Evolutionary conservation across 2,329 filamentous ascomycete genomes (phyloP).

Genomic region (Dactylellina drechsleri): DNA sequence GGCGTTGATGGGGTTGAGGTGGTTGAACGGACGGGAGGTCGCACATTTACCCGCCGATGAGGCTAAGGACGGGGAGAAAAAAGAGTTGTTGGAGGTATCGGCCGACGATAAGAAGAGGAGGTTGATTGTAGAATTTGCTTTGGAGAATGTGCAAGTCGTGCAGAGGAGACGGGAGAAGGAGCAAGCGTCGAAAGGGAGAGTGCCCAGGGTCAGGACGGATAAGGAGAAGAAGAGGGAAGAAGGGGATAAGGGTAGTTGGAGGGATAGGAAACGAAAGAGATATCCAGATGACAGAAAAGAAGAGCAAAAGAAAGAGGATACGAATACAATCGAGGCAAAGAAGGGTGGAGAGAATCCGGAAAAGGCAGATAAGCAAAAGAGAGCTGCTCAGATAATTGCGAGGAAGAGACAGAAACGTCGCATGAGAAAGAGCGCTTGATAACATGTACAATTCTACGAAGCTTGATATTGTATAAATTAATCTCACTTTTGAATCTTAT

Average conservation of each 20-base stretch:
- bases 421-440: conserved; percentile 19
- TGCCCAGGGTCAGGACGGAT: conserved; percentile 50
- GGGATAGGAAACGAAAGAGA: conserved; percentile 55
- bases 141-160: conserved; percentile 98
- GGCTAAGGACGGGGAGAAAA: conserved; percentile 63
- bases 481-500: no score
- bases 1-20: conserved; percentile 92
- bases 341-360: conserved; percentile 44
- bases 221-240: conserved; percentile 21
- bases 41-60: conserved; percentile 64
- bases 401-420: conserved; percentile 56
- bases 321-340: conserved; percentile 11
- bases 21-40: conserved; percentile 82
- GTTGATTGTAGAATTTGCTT: conserved; percentile 94
- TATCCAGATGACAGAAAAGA: conserved; percentile 58
- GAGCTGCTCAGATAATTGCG: conserved; percentile 56
- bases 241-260: conserved; percentile 35
- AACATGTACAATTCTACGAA: not conserved
- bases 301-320: conserved; percentile 56
- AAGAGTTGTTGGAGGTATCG: conserved; percentile 55
- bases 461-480: conserved; percentile 1
- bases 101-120: conserved; percentile 82
- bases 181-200: conserved; percentile 63
- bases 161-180: conserved; percentile 76
- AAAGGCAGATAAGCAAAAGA: conserved; percentile 56